phyloP scores from a whole-genome alignment of 2,329 filamentous ascomycete genomes.

The Aspergillus eucalypticola region DNA sequence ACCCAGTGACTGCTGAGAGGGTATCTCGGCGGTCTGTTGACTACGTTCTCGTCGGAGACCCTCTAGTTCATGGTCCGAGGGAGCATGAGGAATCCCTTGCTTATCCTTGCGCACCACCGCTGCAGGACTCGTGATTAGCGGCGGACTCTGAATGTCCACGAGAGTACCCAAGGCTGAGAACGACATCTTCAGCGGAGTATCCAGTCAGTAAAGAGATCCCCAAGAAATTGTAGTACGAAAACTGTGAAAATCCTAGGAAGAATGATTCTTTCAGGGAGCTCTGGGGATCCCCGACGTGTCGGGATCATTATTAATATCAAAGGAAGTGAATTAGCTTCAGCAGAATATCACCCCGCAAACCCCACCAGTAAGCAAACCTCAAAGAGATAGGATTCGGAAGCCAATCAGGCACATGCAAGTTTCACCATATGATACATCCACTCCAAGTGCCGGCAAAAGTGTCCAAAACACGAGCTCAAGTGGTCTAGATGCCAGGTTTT shows the following conservation, averaged over 20 bases:
- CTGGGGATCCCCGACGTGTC: not conserved
- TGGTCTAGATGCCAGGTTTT: not conserved
- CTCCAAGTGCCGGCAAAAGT: not conserved
- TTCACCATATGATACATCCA: not conserved
- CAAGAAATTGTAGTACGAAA: not conserved
- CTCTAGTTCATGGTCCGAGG: slow-evolving; percentile 25
- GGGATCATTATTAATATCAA: not conserved
- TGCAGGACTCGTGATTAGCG: slow-evolving; percentile 39
- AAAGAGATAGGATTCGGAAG: not conserved
- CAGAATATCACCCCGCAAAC: not conserved
- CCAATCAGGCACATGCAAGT: not conserved
- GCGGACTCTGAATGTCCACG: slow-evolving; percentile 44
- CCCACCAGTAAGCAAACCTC: not conserved
- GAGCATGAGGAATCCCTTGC: slow-evolving; percentile 23
- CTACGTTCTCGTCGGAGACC: slow-evolving; percentile 17
- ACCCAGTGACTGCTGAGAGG: not conserved
- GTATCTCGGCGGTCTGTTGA: not conserved
- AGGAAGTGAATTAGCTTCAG: not conserved
- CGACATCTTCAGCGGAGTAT: slow-evolving; percentile 31
- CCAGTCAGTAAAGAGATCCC: not conserved
- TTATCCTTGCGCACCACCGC: slow-evolving; percentile 33
- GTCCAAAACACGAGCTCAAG: not conserved
- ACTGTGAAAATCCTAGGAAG: not conserved
- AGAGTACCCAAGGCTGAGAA: slow-evolving; percentile 40
- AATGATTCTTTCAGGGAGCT: not conserved